Conservation (phyloP, 306 rosid genomes). For the Begonia peltatifolia region DNA sequence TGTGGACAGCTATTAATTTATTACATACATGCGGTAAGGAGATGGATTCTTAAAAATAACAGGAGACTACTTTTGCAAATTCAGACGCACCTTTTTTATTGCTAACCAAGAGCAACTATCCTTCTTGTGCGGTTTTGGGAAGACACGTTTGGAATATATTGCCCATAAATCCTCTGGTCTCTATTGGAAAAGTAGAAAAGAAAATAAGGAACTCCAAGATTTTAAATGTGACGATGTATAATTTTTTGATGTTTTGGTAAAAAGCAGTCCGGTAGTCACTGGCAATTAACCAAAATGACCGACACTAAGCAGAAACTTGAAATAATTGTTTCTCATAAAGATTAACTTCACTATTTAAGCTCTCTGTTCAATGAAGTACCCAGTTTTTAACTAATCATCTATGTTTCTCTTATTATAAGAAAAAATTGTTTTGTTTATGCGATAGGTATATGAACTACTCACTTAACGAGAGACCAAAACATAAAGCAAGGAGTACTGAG, state of each 20-base stretch:
- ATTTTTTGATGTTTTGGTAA: not conserved
- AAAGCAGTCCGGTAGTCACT: not conserved
- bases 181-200: constrained; percentile 15
- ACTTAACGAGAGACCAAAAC: not conserved
- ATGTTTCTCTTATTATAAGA: not conserved
- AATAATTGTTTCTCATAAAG: too few relatives aligned
- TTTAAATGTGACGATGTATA: not conserved
- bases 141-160: constrained; percentile 65
- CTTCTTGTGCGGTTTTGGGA: constrained; percentile 79
- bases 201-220: too few relatives aligned
- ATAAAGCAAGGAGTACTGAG: constrained; percentile 23
- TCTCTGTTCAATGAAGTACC: not conserved
- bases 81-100: constrained; percentile 48
- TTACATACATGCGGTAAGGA: too few relatives aligned
- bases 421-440: too few relatives aligned
- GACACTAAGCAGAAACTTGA: too few relatives aligned
- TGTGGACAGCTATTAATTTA: not conserved
- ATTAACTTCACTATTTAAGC: too few relatives aligned
- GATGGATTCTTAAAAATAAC: too few relatives aligned
- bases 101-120: constrained; percentile 74
- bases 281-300: not conserved
- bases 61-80: too few relatives aligned
- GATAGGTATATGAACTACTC: not conserved
- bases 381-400: not conserved
- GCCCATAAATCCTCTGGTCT: constrained; percentile 93